Percentiles rank a stretch among this genome's conserved stretches.
Conservation (phyloP, 345 rosid genomes). For the Citrus trifoliata region DNA sequence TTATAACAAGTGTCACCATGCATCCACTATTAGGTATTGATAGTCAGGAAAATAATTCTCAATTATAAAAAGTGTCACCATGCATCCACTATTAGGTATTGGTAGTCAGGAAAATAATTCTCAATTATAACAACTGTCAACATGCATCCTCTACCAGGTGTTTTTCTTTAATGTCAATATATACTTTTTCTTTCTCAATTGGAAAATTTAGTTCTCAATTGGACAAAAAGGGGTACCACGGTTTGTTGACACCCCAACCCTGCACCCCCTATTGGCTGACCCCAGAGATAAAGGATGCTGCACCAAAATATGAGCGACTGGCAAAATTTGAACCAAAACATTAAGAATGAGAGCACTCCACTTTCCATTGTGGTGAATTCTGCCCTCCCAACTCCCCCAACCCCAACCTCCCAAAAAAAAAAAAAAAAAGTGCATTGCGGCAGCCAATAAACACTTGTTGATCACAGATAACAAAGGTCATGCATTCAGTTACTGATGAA, state of each 20-base stretch:
- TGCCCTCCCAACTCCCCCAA: too few relatives aligned
- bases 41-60: neutral
- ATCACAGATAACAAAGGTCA: neutral
- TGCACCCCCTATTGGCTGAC: neutral
- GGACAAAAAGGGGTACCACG: neutral
- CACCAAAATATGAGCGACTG: neutral
- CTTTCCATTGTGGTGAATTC: too few relatives aligned
- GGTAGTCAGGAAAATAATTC: neutral
- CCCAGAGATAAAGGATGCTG: neutral
- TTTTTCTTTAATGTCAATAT: neutral
- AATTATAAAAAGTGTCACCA: neutral
- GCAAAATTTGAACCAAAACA: neutral
- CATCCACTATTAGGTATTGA: neutral
- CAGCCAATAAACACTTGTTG: neutral
- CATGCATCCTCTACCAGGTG: neutral
- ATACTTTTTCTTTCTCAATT: neutral
- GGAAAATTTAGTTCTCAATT: neutral
- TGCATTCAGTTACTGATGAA: neutral
- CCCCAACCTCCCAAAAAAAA: too few relatives aligned
- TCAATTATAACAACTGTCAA: neutral
- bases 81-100: neutral
- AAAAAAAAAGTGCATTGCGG: neutral
- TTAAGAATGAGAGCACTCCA: neutral
- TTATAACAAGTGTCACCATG: neutral
- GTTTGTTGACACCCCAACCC: neutral